These are phyloP conservation scores for Neurospora tetraspora DNA, from an alignment of 495 filamentous ascomycete genomes.

Conservation along the genomic window DNA sequence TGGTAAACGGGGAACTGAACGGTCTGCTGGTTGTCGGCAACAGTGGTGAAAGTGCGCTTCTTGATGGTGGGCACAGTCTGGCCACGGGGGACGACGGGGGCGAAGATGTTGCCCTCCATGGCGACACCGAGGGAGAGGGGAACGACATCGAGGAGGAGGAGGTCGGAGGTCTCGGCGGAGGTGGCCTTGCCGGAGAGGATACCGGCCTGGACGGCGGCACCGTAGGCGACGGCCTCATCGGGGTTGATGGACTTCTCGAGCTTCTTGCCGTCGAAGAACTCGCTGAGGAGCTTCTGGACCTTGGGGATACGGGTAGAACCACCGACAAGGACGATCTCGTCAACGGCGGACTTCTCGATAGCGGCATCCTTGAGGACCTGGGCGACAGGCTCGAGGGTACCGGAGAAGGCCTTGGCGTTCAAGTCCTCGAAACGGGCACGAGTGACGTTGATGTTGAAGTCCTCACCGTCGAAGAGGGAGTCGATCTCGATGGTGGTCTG, in stretches of 20 bases:
- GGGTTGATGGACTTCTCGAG: slow-evolving; percentile 99
- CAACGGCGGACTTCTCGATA: slow-evolving; percentile 87
- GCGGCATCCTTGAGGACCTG: slow-evolving; percentile 95
- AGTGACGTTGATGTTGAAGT: slow-evolving; percentile 98
- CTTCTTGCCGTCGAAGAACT: slow-evolving; percentile 99
- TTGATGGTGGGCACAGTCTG: slow-evolving; percentile 88
- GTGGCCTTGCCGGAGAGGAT: slow-evolving; percentile 96
- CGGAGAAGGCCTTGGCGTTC: slow-evolving; percentile 92
- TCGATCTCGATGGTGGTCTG: slow-evolving; percentile 99
- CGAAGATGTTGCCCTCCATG: slow-evolving; percentile 99
- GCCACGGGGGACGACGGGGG: slow-evolving; percentile 86
- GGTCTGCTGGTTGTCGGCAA: slow-evolving; percentile 91
- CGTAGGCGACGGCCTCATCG: slow-evolving; percentile 97
- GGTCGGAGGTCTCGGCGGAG: slow-evolving; percentile 89
- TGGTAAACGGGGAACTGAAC: slow-evolving; percentile 98
- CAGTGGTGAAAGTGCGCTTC: slow-evolving; percentile 96
- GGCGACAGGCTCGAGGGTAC: slow-evolving; percentile 95
- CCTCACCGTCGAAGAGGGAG: slow-evolving; percentile 93
- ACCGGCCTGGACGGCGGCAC: slow-evolving; percentile 96
- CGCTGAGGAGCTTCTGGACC: slow-evolving; percentile 96
- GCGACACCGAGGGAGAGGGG: slow-evolving; percentile 98
- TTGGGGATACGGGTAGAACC: slow-evolving; percentile 98
- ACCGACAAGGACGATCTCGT: slow-evolving; percentile 98
- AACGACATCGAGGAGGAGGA: slow-evolving; percentile 91
- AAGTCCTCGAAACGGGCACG: slow-evolving; percentile 99